Base-by-base conservation (phyloP, 768 basidiomycete genomes). In the Phanerochaete sordida region DNA sequence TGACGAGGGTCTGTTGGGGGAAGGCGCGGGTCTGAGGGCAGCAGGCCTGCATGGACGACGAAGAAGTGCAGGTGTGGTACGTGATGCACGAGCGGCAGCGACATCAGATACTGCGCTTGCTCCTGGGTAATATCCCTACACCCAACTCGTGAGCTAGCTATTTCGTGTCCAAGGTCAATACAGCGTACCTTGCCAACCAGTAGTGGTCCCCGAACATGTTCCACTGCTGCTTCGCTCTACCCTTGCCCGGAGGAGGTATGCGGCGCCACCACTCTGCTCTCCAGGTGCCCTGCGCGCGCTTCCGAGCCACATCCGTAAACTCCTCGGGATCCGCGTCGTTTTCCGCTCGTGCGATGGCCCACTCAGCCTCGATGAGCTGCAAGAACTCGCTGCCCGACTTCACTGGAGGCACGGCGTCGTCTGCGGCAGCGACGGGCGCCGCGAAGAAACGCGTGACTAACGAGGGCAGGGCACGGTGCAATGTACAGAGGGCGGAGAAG, bases 21-120 rank as follows among this genome's bases (percentile, higher is more conserved):
- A 61, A 77, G 81, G 1, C 71, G 74, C 2, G 92, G 88, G 68
- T 96, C 84, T 5, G 79, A 81, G 0, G 93, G 81, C 1, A 98
- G 79, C 21, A 96, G 67, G 6, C 95, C 95, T 1, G 86, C 95
- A 65, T 97, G 94, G 1, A 87, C 91, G 49, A 95, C 78, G 74
- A 85, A 86, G 0, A 85, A 73, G 67, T 95, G 91, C 2, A 88
- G 82, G 2, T 80, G 79, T 0, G 93, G 91, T 16, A 90, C 73
- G 68, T 96, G 85, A 8, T 95, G 76, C 50, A 81, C 77, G 30
- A 94, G 75, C 0, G 95, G 95, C 0, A 94, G 74, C n/a, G 81
- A 75, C 30, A 83, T 70, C 28, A 97, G 79, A 71, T 95, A 98
- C n/a, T 76, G 65, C 63, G 86, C 91, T 50, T 93, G 80, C 2